These are phyloP conservation scores for Penicillium sp. DNA, from an alignment of 2,329 filamentous ascomycete species.

Conservation along the genomic window DNA sequence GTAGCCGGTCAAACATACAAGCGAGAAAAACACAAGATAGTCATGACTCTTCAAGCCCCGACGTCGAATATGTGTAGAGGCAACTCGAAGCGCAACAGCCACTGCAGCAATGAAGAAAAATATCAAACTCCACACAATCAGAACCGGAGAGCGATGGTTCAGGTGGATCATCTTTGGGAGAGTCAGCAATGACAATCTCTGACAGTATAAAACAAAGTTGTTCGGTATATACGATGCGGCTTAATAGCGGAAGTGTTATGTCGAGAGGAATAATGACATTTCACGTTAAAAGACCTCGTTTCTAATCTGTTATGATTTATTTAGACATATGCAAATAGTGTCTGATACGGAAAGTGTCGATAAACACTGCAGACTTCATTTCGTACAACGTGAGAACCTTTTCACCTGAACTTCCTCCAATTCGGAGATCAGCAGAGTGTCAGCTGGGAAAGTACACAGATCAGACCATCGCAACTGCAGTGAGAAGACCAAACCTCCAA, in stretches of 20 bases:
- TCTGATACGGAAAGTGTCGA: neutral
- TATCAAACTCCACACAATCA: constrained; percentile 6
- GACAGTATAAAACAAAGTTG: neutral
- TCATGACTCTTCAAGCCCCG: constrained; percentile 1
- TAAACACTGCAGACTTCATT: neutral
- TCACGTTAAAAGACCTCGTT: neutral
- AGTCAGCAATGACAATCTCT: neutral
- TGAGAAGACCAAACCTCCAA: neutral
- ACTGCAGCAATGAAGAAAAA: neutral
- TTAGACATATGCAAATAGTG: neutral
- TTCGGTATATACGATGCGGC: neutral
- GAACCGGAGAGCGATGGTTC: neutral
- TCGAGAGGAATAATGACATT: neutral
- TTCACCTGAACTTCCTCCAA: neutral
- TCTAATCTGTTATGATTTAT: neutral
- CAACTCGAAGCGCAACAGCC: neutral
- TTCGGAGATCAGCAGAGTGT: neutral
- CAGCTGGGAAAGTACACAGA: neutral
- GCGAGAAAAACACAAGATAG: constrained; percentile 5
- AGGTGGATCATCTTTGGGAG: neutral
- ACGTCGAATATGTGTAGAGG: neutral
- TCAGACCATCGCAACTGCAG: neutral
- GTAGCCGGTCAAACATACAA: constrained; percentile 3
- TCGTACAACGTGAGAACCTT: neutral
- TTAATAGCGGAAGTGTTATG: neutral